Base-by-base conservation (phyloP, 73 alveolate species). In the Stentor roeselii region DNA sequence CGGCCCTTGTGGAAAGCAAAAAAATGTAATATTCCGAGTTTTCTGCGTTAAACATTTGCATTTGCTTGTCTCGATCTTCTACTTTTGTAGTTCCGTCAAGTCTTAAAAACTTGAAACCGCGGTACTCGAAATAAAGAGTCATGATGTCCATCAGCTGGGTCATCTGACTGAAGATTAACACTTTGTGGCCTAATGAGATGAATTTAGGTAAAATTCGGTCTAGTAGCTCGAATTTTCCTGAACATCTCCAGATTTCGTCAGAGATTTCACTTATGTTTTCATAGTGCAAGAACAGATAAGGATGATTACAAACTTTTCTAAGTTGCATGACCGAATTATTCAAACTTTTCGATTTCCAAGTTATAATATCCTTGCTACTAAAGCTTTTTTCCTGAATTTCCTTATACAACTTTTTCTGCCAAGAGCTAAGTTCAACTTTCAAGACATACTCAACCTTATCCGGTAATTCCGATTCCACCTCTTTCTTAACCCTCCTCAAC, bases 251-350 rank as follows among this genome's bases (percentile, higher is more conserved):
- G 3, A 97, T 95, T 89, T 96, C 94, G 42, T 96, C 99, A 67
- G 90, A 90, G 3, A 95, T 61, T 90, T 86, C 83, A 92, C 93
- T 34, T 86, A 88, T 89, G 41, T 84, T 91, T 74, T 78, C 82
- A 82, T 88, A 90, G 76, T 93, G 84, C 39, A 76, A 41, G 3
- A 98, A 98, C 59, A 94, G 96, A 91, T 95, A 98, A 15, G 99
- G 99, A 95, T 98, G 99, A 88, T 98, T 98, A 84, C 99, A 96
- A 38, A 95, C 93, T 89, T 98, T 98, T 89, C 99, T 92, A 74
- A 98, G 90, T 90, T 98, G 97, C 99, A 98, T 96, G 90, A 98
- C 98, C 36, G 98, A 92, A 89, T 96, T 98, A 93, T 95, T 95
- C 59, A 98, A 60, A 58, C 75, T 82, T 75, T 75, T 36, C 14